Percentiles rank a stretch among this genome's conserved stretches.
These are phyloP conservation scores for Aureobasidium sp. DNA, from an alignment of 2,329 filamentous ascomycete genomes.

Conservation along the genomic window DNA sequence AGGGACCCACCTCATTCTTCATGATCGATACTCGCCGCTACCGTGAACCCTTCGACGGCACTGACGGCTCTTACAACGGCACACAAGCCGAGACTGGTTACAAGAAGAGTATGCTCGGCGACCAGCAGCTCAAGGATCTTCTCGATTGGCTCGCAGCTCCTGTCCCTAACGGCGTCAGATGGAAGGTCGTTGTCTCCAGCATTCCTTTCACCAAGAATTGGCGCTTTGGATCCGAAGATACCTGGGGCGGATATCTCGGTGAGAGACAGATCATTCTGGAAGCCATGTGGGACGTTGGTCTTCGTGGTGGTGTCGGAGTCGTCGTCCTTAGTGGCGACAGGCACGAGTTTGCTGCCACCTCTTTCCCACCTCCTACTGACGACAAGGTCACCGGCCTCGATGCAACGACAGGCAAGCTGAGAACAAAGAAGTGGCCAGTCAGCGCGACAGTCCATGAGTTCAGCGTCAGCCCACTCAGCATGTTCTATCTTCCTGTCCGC, in stretches of 20 bases:
- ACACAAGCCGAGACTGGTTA: constrained; percentile 36
- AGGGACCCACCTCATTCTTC: constrained; percentile 91
- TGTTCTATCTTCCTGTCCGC: constrained; percentile 83
- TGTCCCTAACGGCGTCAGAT: constrained; percentile 70
- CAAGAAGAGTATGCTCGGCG: constrained; percentile 79
- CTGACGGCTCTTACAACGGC: constrained; percentile 44
- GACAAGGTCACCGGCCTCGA: constrained; percentile 35
- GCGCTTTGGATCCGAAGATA: constrained; percentile 80
- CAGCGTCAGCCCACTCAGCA: constrained; percentile 81
- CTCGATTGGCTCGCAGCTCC: constrained; percentile 67
- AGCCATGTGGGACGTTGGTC: constrained; percentile 85
- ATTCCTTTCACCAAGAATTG: constrained; percentile 98
- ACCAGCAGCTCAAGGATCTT: constrained; percentile 70
- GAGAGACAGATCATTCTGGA: constrained; percentile 77
- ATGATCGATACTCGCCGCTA: constrained; percentile 88
- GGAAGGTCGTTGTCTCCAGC: constrained; percentile 88
- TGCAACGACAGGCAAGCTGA: constrained; percentile 20
- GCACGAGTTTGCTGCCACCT: constrained; percentile 94
- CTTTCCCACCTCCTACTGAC: constrained; percentile 52
- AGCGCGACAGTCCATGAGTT: constrained; percentile 76
- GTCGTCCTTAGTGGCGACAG: constrained; percentile 84
- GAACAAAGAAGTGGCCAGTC: constrained; percentile 47
- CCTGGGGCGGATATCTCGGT: constrained; percentile 84
- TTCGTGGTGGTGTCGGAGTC: constrained; percentile 62
- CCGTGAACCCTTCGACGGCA: constrained; percentile 59